Evolutionary conservation across 2,329 filamentous ascomycete genomes (phyloP), one percentile per base, ranked within the genome.

Genomic region (Falciphora oryzae): DNA sequence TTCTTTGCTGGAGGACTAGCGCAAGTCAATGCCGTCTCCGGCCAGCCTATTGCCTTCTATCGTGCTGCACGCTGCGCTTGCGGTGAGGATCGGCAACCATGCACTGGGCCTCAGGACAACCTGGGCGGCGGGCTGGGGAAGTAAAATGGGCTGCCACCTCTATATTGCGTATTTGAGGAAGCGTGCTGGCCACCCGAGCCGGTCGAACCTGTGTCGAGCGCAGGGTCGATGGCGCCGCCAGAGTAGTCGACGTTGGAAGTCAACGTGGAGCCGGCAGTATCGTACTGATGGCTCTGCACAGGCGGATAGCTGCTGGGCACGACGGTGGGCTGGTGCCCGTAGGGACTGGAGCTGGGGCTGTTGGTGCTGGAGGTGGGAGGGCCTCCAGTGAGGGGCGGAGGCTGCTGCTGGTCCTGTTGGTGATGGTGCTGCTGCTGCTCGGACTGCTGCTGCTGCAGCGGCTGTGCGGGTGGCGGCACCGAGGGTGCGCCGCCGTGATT

Each of bases 191-290:
- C 32, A 10, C 25, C 50, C 50, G 50, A 56, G 25, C 38, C 27
- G 3, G 61, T 32, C 61, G 44, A 29, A 32, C 38, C 38, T 57
- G 67, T 81, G 67, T 88, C 85, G 67, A 91, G 79, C 25, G 87
- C 83, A 68, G 89, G 88, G 74, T 93, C 89, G 71, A 91, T 85
- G 66, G 87, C 79, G 64, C 60, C 60, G 38, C 82, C 73, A 66
- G 80, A 77, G 74, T 87, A 87, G 63, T 89, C 85, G 77, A 63
- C 53, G 28, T 18, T 57, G 28, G 44, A 56, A 27, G 61, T n/a
- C 28, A 59, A 22, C 13, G 38, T 18, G 13, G 61, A 63, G 60
- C 57, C 73, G 78, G 71, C 35, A 71, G 57, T 73, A 78, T 71
- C 44, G 71, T 63, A 63, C 71, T 68, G 66, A 73, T 66, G 62